These are phyloP conservation scores for Ceratocystis cacaofunesta DNA, from an alignment of 2,329 filamentous ascomycete genomes.

Conservation along the genomic window DNA sequence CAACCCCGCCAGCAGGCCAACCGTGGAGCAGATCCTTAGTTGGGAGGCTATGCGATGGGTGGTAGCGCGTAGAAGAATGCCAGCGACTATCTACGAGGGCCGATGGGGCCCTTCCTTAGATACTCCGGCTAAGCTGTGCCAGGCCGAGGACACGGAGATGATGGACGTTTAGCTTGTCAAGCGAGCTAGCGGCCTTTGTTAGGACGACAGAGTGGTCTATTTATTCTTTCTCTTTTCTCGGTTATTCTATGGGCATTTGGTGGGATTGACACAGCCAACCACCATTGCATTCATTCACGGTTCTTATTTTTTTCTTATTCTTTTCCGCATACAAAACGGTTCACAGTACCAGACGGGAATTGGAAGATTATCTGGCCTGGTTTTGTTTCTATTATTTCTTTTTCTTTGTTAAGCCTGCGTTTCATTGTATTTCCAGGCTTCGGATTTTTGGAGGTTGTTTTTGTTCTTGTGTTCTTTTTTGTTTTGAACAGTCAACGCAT, in stretches of 20 bases:
- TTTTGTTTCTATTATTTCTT: slow-evolving; percentile 4
- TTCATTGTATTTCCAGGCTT: not conserved
- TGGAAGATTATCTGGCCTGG: slow-evolving; percentile 10
- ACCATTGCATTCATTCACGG: not conserved
- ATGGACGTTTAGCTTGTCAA: slow-evolving; percentile 34
- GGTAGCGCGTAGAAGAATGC: slow-evolving; percentile 57
- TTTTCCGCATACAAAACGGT: slow-evolving; percentile 2
- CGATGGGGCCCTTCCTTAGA: slow-evolving; percentile 67
- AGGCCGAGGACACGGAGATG: slow-evolving; percentile 49
- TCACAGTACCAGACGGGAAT: slow-evolving; percentile 15
- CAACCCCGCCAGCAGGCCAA: slow-evolving; percentile 57
- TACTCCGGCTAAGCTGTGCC: not conserved
- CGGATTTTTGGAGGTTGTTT: not conserved
- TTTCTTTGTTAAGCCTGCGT: slow-evolving; percentile 2
- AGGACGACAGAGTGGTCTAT: not conserved
- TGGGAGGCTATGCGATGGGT: slow-evolving; percentile 71
- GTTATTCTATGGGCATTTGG: not conserved
- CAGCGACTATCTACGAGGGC: slow-evolving; percentile 91
- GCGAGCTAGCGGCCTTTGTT: no score
- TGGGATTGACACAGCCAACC: slow-evolving; percentile 2
- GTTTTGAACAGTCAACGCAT: no score
- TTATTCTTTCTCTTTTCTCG: not conserved
- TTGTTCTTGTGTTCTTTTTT: not conserved
- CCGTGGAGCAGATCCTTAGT: slow-evolving; percentile 55
- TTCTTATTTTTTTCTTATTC: slow-evolving; percentile 8